These are phyloP conservation scores for Cadophora luteo-olivacea DNA, from an alignment of 2,329 filamentous ascomycete species.

Conservation along the genomic window DNA sequence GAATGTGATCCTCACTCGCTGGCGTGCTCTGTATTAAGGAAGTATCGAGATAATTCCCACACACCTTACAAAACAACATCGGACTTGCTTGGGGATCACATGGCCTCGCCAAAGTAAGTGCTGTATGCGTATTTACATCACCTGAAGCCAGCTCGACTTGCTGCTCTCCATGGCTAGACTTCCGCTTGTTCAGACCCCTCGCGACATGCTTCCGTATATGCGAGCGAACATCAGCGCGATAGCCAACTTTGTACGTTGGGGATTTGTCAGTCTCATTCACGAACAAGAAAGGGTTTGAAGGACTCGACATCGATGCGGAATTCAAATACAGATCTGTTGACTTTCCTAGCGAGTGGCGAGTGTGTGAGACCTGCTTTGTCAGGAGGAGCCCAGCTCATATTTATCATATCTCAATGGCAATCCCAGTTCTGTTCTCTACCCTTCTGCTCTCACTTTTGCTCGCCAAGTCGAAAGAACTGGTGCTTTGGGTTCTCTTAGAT, in stretches of 20 bases:
- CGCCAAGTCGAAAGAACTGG: background rate
- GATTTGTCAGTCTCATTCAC: constrained; percentile 3
- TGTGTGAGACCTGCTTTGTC: constrained; percentile 2
- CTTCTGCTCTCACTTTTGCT: background rate
- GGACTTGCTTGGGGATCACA: background rate
- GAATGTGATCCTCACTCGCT: background rate
- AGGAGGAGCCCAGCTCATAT: background rate
- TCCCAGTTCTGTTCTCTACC: background rate
- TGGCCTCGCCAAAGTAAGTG: background rate
- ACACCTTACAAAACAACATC: background rate
- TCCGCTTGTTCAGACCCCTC: background rate
- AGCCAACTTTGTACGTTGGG: background rate
- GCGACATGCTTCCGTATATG: constrained; percentile 7
- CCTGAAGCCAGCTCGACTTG: background rate
- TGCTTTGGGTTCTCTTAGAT: background rate
- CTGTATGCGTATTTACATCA: background rate
- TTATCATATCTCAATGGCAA: background rate
- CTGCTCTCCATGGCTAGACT: background rate
- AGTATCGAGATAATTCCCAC: background rate
- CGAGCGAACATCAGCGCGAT: constrained; percentile 1
- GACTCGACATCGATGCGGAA: background rate
- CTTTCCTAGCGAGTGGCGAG: constrained; percentile 9
- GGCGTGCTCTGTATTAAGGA: background rate
- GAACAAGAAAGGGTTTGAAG: background rate
- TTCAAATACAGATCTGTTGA: background rate